These are phyloP conservation scores for Begonia fuchsioides DNA, from an alignment of 306 rosid species.

Conservation along the genomic window DNA sequence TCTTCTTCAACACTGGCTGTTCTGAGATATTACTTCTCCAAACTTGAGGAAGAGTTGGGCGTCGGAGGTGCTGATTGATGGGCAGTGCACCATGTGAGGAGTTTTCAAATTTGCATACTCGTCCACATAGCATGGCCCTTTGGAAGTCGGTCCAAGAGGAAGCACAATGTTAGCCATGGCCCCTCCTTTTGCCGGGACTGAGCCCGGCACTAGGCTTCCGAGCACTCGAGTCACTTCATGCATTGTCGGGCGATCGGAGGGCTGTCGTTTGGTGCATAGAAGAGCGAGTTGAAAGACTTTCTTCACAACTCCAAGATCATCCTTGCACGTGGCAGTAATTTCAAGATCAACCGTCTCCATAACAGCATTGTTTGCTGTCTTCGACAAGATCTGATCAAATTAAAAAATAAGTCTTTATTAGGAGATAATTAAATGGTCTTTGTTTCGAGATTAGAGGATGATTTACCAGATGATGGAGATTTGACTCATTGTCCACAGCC, in stretches of 20 bases:
- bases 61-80: conserved; percentile 85
- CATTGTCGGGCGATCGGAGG: conserved; percentile 75
- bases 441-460: conserved; percentile 27
- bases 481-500: conserved; percentile 82
- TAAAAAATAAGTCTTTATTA: too few species aligned
- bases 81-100: conserved; percentile 56
- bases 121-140: conserved; percentile 50
- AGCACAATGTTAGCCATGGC: neutral
- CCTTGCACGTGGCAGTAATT: conserved; percentile 47
- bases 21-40: conserved; percentile 87
- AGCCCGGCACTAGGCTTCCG: conserved; percentile 33
- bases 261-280: conserved; percentile 66
- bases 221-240: conserved; percentile 75
- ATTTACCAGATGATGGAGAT: conserved; percentile 79
- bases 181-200: conserved; percentile 22
- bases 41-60: conserved; percentile 86
- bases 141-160: conserved; percentile 21
- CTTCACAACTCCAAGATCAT: conserved; percentile 65
- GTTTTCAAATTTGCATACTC: conserved; percentile 76
- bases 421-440: too few species aligned
- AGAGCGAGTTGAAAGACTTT: conserved; percentile 82
- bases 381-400: conserved; percentile 49
- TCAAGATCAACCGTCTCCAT: conserved; percentile 94
- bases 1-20: conserved; percentile 27
- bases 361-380: conserved; percentile 70